A percentile compares a stretch with the other conserved stretches of the same genome.
phyloP scores from a whole-genome alignment of 177 flowering plant species.

The Tripterygium wilfordii region DNA sequence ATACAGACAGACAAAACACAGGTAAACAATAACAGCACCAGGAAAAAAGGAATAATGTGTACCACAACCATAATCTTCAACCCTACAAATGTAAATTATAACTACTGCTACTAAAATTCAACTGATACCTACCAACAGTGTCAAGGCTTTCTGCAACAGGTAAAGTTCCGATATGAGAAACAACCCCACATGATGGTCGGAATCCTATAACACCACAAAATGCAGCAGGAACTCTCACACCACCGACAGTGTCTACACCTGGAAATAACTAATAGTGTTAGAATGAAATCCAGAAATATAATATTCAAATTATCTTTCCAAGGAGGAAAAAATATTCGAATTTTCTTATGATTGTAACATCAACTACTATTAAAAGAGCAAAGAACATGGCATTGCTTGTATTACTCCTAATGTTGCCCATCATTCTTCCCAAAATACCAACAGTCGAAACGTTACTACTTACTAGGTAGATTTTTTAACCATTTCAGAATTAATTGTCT shows the following conservation, averaged over 20 bases:
- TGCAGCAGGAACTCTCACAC: constrained; percentile 81
- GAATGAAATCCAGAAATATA: background rate
- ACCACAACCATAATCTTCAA: background rate
- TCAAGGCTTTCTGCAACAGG: constrained; percentile 82
- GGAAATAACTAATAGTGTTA: constrained; percentile 9
- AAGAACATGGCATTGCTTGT: no score
- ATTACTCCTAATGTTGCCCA: no score
- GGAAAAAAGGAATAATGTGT: background rate
- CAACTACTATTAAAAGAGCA: no score
- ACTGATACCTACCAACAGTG: constrained; percentile 60
- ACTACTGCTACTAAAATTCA: background rate
- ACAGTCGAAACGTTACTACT: no score
- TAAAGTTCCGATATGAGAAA: constrained; percentile 58
- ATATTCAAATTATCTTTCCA: no score
- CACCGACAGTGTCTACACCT: constrained; percentile 91
- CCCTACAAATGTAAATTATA: background rate
- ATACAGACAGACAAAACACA: background rate
- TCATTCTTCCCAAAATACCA: no score
- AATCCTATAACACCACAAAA: constrained; percentile 79
- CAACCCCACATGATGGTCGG: constrained; percentile 79
- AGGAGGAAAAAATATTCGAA: no score
- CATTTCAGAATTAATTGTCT: no score
- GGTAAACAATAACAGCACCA: background rate
- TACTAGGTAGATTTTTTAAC: no score
- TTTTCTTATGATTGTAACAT: no score